Evolutionary conservation across 2,329 filamentous ascomycete genomes (phyloP).

Genomic region (Xylariomycetidae sp.): DNA sequence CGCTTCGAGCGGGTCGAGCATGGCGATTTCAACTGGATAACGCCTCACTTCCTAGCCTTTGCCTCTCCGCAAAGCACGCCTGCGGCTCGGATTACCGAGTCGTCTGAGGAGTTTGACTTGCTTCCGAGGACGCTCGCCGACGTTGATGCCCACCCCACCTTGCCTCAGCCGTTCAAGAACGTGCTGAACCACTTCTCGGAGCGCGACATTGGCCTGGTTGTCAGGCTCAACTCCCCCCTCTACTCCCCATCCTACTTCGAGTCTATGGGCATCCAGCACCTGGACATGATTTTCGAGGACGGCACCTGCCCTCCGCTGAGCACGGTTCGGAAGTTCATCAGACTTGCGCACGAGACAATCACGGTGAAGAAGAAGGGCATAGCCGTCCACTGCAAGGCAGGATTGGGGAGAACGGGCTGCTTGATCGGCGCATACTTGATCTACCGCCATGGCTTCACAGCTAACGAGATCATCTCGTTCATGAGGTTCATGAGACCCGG

Average conservation of each 20-base stretch:
- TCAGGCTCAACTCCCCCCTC: slow-evolving; percentile 88
- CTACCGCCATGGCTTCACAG: slow-evolving; percentile 94
- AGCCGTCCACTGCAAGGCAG: slow-evolving; percentile 97
- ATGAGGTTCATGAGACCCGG: slow-evolving; percentile 99
- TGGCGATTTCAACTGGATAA: slow-evolving; percentile 99
- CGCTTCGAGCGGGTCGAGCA: slow-evolving; percentile 92
- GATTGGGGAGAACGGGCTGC: slow-evolving; percentile 89
- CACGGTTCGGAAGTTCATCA: slow-evolving; percentile 92
- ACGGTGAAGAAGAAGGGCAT: slow-evolving; percentile 86
- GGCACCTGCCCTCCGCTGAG: slow-evolving; percentile 87
- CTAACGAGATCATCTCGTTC: slow-evolving; percentile 93
- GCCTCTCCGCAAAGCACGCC: slow-evolving; percentile 86
- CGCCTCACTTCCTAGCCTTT: slow-evolving; percentile 90
- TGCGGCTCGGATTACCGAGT: slow-evolving; percentile 63
- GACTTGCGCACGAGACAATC: slow-evolving; percentile 90
- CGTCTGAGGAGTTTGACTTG: slow-evolving; percentile 65
- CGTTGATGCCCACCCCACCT: slow-evolving; percentile 60
- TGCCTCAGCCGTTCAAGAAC: slow-evolving; percentile 91
- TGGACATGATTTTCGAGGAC: slow-evolving; percentile 99
- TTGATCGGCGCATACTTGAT: slow-evolving; percentile 96
- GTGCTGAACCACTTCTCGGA: slow-evolving; percentile 85
- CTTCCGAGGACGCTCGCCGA: slow-evolving; percentile 72
- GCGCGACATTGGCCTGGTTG: slow-evolving; percentile 85
- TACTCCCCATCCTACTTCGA: slow-evolving; percentile 98
- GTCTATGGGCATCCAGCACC: slow-evolving; percentile 85